phyloP scores from a whole-genome alignment of 2,329 filamentous ascomycete species.

The Fusarium beomiforme region DNA sequence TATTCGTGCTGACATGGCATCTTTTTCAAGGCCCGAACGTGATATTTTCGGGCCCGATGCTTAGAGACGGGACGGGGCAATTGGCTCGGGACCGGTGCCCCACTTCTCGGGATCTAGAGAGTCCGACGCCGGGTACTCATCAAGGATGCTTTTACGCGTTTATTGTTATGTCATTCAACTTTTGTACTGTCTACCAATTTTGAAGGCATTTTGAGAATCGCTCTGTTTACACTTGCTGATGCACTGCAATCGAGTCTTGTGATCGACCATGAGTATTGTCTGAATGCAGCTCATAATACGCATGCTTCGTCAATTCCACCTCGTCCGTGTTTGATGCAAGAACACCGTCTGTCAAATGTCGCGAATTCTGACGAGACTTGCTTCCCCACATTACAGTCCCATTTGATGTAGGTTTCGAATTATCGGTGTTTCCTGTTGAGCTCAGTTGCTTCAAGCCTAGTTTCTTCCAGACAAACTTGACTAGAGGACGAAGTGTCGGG shows the following conservation, averaged over 20 bases:
- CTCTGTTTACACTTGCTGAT: not conserved
- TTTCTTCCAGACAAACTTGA: not conserved
- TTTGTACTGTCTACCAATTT: not conserved
- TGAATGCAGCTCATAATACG: not conserved
- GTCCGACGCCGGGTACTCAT: not conserved
- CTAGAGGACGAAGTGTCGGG: not conserved
- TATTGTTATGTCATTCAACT: not conserved
- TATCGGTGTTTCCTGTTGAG: not conserved
- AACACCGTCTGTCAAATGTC: not conserved
- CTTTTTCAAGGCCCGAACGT: not conserved
- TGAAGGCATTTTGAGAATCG: fast-evolving
- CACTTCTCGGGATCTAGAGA: not conserved
- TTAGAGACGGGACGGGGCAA: not conserved
- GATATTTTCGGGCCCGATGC: not conserved
- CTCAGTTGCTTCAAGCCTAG: not conserved
- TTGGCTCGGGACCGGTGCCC: not conserved
- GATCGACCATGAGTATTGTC: not conserved
- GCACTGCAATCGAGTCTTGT: not conserved
- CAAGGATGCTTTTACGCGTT: not conserved
- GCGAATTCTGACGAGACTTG: not conserved
- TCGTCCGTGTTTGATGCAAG: not conserved
- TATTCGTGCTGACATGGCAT: not conserved
- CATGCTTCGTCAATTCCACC: not conserved
- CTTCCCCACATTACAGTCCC: not conserved
- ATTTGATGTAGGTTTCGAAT: not conserved